phyloP scores from a whole-genome alignment of 176 grass and related monocot species.

The Leersia perrieri region DNA sequence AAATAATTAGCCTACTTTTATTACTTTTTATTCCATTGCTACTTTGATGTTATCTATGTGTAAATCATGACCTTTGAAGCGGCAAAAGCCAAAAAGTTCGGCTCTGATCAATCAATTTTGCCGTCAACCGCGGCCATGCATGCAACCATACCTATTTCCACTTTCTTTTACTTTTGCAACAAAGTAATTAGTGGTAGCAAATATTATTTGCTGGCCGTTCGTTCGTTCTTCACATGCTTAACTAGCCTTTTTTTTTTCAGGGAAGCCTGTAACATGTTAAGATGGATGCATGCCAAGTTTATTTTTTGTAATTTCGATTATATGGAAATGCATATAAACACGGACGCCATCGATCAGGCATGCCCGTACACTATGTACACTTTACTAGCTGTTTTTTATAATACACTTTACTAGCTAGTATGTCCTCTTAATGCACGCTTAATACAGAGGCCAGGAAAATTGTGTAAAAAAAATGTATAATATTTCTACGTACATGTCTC shows the following conservation, averaged over 20 bases:
- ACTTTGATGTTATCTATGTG: slow-evolving; percentile 51
- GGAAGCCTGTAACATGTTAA: slow-evolving; percentile 3
- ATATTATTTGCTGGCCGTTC: slow-evolving; percentile 10
- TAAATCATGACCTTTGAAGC: slow-evolving; percentile 48
- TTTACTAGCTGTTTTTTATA: too few species aligned
- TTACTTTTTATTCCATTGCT: slow-evolving; percentile 5
- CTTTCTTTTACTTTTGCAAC: slow-evolving; percentile 37
- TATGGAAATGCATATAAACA: too few species aligned
- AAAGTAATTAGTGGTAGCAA: neutral
- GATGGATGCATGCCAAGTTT: slow-evolving; percentile 21
- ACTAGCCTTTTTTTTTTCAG: too few species aligned
- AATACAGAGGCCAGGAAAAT: too few species aligned
- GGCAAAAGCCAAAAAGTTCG: slow-evolving; percentile 49
- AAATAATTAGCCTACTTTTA: slow-evolving; percentile 25
- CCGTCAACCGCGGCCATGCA: slow-evolving; percentile 17
- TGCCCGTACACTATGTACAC: too few species aligned
- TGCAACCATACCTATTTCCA: slow-evolving; percentile 10
- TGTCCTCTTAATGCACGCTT: too few species aligned
- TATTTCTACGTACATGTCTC: too few species aligned
- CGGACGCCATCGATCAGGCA: too few species aligned
- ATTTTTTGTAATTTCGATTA: neutral
- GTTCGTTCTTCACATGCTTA: slow-evolving; percentile 23
- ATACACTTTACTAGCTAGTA: too few species aligned
- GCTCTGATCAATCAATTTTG: slow-evolving; percentile 4
- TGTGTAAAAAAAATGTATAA: too few species aligned